Evolutionary conservation across 1,284 basidiomycete genomes (phyloP).

Genomic region (Cystobasidiaceae sp.): DNA sequence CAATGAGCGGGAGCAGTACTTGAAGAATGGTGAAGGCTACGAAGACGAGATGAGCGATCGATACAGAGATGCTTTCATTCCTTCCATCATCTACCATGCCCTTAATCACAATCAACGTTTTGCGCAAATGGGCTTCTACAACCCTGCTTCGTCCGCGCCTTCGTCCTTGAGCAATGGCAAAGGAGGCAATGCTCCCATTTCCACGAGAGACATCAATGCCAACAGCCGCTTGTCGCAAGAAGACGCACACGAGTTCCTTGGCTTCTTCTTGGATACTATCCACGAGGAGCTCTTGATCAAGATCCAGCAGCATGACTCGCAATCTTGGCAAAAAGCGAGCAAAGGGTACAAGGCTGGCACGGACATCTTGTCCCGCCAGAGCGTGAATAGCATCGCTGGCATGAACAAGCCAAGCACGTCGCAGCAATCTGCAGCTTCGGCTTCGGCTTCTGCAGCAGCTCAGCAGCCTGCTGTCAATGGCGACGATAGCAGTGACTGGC

Average conservation of each 20-base stretch:
- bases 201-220: constrained; percentile 3
- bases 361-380: constrained; percentile 48
- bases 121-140: constrained; percentile 68
- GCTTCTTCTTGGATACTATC: constrained; percentile 89
- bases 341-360: constrained; percentile 39
- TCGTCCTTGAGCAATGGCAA: background rate
- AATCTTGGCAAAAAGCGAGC: constrained; percentile 20
- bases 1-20: constrained; percentile 3
- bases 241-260: constrained; percentile 98
- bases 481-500: constrained; percentile 57
- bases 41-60: constrained; percentile 39
- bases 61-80: constrained; percentile 64
- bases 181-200: background rate
- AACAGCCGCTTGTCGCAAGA: constrained; percentile 77
- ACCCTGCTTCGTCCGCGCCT: constrained; percentile 48
- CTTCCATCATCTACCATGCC: constrained; percentile 88
- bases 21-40: constrained; percentile 37
- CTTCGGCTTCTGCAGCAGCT: too few species aligned
- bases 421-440: too few species aligned
- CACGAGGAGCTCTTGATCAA: constrained; percentile 65
- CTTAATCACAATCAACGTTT: constrained; percentile 92
- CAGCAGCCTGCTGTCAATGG: constrained; percentile 35
- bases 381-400: constrained; percentile 53
- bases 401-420: constrained; percentile 38
- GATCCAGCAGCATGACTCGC: constrained; percentile 19